Conservation (phyloP, 495 filamentous ascomycete species). For the Mytilinidion resinicola region DNA sequence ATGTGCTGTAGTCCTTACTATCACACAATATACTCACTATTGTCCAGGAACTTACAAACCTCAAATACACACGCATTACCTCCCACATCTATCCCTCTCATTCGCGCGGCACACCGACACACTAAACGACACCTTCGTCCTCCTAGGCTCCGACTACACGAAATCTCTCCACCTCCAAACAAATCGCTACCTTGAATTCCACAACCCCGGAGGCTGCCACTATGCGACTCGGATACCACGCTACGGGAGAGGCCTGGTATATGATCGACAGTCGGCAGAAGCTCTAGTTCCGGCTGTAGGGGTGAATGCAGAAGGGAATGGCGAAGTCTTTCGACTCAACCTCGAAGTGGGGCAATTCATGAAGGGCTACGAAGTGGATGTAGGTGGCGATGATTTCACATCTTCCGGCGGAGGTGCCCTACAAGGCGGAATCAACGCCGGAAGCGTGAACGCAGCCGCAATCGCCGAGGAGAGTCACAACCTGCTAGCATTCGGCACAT, state of each 20-base stretch:
- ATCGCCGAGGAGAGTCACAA: conserved; percentile 89
- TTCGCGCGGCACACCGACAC: conserved; percentile 88
- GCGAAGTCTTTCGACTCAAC: conserved; percentile 90
- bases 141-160: conserved; percentile 90
- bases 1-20: conserved; percentile 30
- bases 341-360: conserved; percentile 87
- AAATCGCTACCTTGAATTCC: conserved; percentile 88
- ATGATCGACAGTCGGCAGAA: conserved; percentile 79
- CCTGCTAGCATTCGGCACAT: conserved; percentile 90
- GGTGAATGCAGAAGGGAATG: conserved; percentile 71
- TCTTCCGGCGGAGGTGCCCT: conserved; percentile 59
- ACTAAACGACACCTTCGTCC: conserved; percentile 86
- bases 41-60: conserved; percentile 76
- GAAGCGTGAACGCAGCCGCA: conserved; percentile 81
- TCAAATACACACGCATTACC: conserved; percentile 91
- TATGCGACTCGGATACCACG: conserved; percentile 81
- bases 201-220: conserved; percentile 83
- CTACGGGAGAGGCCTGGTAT: conserved; percentile 85
- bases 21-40: conserved; percentile 7
- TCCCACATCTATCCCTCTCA: conserved; percentile 86
- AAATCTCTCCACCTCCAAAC: conserved; percentile 92
- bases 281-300: conserved; percentile 84
- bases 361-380: conserved; percentile 72
- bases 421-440: conserved; percentile 75
- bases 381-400: conserved; percentile 70